A percentile compares a stretch with the other conserved stretches of the same genome.
These are phyloP conservation scores for Rhizopogon rudus DNA, from an alignment of 768 basidiomycete species.

Conservation along the genomic window DNA sequence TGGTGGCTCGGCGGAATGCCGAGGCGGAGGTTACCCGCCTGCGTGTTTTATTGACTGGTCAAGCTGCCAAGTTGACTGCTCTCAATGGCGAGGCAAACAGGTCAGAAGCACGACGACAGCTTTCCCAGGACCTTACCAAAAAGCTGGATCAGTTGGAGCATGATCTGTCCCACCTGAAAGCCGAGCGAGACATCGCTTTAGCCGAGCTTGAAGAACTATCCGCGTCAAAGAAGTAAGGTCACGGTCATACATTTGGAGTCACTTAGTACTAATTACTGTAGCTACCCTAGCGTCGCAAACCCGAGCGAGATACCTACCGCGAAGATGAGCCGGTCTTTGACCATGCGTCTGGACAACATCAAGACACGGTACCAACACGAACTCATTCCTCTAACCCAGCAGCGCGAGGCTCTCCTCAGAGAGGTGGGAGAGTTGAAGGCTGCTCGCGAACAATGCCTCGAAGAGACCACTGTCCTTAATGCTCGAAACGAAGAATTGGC, in stretches of 20 bases:
- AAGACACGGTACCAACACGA: constrained; percentile 86
- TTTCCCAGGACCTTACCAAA: constrained; percentile 73
- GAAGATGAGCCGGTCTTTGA: constrained; percentile 65
- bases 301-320: constrained; percentile 32
- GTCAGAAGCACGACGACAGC: constrained; percentile 73
- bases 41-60: constrained; percentile 81
- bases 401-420: constrained; percentile 71
- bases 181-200: constrained; percentile 85
- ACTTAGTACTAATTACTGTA: constrained; percentile 16
- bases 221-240: constrained; percentile 57
- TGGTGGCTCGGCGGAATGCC: constrained; percentile 81
- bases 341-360: constrained; percentile 80
- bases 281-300: constrained; percentile 20
- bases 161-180: constrained; percentile 81
- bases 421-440: constrained; percentile 87
- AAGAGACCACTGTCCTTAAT: constrained; percentile 88
- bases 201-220: constrained; percentile 93
- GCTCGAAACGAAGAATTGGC: constrained; percentile 91
- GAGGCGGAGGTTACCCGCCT: constrained; percentile 90
- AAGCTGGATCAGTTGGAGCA: constrained; percentile 76
- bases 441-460: constrained; percentile 79
- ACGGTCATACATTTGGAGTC: constrained; percentile 9
- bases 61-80: constrained; percentile 83
- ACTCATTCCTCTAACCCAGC: constrained; percentile 74
- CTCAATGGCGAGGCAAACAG: constrained; percentile 74